Evolutionary conservation across 768 basidiomycete species (phyloP), one percentile per base, ranked within the genome.

Genomic region (Erythrobasidium yunnanense): DNA sequence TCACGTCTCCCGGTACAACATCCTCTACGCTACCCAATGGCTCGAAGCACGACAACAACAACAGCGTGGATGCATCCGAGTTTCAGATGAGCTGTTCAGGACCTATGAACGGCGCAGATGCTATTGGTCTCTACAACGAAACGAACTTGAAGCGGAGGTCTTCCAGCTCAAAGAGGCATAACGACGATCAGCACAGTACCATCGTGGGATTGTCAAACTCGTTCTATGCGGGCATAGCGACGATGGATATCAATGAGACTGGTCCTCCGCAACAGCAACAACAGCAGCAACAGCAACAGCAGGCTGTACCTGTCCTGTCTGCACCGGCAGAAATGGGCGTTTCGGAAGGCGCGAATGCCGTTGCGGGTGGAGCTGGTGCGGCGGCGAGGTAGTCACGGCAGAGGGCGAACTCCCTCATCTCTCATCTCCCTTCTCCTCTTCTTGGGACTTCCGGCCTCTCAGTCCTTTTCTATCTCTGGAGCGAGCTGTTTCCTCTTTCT

Each of bases 71-170:
- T 66, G 38, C 38, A n/a, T 42, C 38, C 38, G 68, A 67, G 7
- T 66, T 69, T 55, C 71, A 42, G 38, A 42, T 75, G 29, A 74
- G 74, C 6, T 74, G 79, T 25, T 79, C 76, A 65, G 79, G 79
- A 17, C 80, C 80, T 3, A 73, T 80, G 71, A 87, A 83, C 71
- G 84, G 83, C 7, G 80, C 81, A 25, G 87, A 87, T 71, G 85
- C 85, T 73, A 63, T 63, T 34, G 60, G 60, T 17, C 84, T 88
- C 75, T 89, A 90, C 65, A 73, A 65, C 49, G 71, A 70, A 67
- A 55, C 46, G 7, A 35, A 23, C 50, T 33, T 53, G 32, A 29
- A 47, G 45, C 34, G 49, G n/a, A 35, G 65, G 27, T 51, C 52
- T 45, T 51, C 49, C 49, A 13, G 49, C 23, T 13, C 49, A 23